A percentile compares a stretch with the other conserved stretches of the same genome.
Conservation (phyloP, 169 alveolate species). For the Cyclospora cayetanensis region DNA sequence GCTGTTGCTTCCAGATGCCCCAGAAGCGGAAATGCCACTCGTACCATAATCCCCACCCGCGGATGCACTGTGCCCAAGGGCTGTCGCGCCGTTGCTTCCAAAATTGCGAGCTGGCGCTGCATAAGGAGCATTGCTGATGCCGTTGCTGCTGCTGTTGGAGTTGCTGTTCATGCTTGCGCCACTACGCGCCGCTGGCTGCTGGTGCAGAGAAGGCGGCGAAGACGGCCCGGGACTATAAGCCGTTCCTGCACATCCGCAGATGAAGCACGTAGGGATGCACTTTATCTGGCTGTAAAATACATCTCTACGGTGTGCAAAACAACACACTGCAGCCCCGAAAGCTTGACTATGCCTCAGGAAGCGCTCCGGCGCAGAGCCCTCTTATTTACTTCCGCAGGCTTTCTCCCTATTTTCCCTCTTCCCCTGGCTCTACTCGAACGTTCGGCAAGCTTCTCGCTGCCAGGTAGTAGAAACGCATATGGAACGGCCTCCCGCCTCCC, state of each 20-base stretch:
- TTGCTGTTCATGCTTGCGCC: background rate
- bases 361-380: too few relatives aligned
- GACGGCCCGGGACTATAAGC: background rate
- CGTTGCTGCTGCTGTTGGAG: background rate
- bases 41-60: conserved; percentile 17
- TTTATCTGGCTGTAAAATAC: too few relatives aligned
- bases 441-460: too few relatives aligned
- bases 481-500: too few relatives aligned
- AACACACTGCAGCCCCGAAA: too few relatives aligned
- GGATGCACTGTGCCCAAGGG: background rate
- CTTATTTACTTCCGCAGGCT: too few relatives aligned
- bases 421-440: too few relatives aligned
- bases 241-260: conserved; percentile 13
- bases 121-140: background rate
- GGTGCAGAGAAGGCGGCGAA: conserved; percentile 20
- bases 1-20: conserved; percentile 38
- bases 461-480: too few relatives aligned
- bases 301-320: too few relatives aligned
- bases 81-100: conserved; percentile 30
- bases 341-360: too few relatives aligned
- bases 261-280: too few relatives aligned
- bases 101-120: conserved; percentile 19
- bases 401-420: too few relatives aligned
- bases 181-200: conserved; percentile 23
- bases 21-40: conserved; percentile 8